Evolutionary conservation across 345 rosid species (phyloP).

Genomic region (rapeseed (Brassica napus)): DNA sequence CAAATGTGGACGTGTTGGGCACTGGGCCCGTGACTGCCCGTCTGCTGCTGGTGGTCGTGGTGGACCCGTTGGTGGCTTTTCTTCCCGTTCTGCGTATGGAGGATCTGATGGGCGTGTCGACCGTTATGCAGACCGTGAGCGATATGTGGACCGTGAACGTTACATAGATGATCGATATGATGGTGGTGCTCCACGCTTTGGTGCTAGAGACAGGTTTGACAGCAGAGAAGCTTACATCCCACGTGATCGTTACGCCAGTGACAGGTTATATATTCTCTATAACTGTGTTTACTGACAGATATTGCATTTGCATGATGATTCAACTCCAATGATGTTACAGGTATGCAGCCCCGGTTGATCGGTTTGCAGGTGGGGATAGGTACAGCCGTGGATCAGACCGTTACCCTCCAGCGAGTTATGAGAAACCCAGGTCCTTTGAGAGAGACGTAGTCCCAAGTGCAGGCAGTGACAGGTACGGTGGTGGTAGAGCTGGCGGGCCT

Average conservation of each 20-base stretch:
- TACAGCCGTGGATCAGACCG: slow-evolving; percentile 74
- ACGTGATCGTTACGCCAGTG: slow-evolving; percentile 70
- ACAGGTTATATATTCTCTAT: slow-evolving; percentile 55
- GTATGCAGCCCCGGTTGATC: slow-evolving; percentile 71
- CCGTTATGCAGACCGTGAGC: slow-evolving; percentile 60
- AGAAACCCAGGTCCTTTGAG: slow-evolving; percentile 71
- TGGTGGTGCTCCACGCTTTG: slow-evolving; percentile 61
- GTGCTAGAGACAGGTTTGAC: slow-evolving; percentile 85
- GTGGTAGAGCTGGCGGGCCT: slow-evolving; percentile 64
- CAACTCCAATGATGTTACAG: slow-evolving; percentile 41
- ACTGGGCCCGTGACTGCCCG: slow-evolving; percentile 99
- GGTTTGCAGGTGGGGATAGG: slow-evolving; percentile 62
- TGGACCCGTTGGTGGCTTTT: slow-evolving; percentile 60
- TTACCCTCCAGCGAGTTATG: slow-evolving; percentile 64
- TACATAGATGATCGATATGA: slow-evolving; percentile 89
- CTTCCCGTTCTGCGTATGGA: slow-evolving; percentile 69
- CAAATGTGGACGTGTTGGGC: slow-evolving; percentile 92
- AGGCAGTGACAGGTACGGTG: slow-evolving; percentile 64
- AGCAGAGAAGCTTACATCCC: slow-evolving; percentile 68
- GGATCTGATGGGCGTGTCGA: slow-evolving; percentile 72
- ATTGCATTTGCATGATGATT: not conserved
- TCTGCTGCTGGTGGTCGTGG: slow-evolving; percentile 84
- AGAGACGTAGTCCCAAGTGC: slow-evolving; percentile 68
- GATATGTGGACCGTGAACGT: slow-evolving; percentile 73
- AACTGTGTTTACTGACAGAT: not conserved